Evolutionary conservation across 2,329 filamentous ascomycete genomes (phyloP).

Genomic region (Trichoderma sp.): DNA sequence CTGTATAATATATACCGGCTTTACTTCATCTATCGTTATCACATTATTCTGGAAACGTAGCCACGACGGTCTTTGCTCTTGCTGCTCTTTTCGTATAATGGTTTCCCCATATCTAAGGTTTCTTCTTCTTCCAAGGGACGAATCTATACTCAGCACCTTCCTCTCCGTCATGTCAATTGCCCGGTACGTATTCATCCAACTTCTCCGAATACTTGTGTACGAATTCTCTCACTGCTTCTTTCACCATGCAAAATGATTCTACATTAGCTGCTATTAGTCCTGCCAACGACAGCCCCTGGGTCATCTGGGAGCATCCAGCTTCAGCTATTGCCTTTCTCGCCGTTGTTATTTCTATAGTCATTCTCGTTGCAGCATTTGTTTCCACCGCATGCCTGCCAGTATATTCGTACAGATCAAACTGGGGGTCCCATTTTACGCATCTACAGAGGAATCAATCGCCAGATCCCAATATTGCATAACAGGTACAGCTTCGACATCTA

Average conservation of each 20-base stretch:
- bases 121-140: not conserved
- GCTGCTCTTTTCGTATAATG: not conserved
- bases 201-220: not conserved
- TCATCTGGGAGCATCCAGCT: conserved; percentile 18
- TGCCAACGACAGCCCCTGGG: not conserved
- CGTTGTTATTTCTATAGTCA: conserved; percentile 9
- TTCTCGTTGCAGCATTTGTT: conserved; percentile 8
- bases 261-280: not conserved
- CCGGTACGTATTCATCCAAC: no score
- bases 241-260: not conserved
- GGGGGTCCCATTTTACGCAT: not conserved
- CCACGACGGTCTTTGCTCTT: not conserved
- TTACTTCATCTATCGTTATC: not conserved
- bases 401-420: not conserved
- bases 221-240: not conserved
- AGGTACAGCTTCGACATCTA: not conserved
- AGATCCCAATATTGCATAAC: not conserved
- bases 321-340: not conserved
- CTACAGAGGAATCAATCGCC: not conserved
- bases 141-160: not conserved
- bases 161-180: not conserved
- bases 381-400: not conserved
- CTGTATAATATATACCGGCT: not conserved
- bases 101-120: not conserved
- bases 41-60: not conserved